Evolutionary conservation across 1,139 yeast genomes (phyloP).

Genomic region (Meyerozyma carpophila): DNA sequence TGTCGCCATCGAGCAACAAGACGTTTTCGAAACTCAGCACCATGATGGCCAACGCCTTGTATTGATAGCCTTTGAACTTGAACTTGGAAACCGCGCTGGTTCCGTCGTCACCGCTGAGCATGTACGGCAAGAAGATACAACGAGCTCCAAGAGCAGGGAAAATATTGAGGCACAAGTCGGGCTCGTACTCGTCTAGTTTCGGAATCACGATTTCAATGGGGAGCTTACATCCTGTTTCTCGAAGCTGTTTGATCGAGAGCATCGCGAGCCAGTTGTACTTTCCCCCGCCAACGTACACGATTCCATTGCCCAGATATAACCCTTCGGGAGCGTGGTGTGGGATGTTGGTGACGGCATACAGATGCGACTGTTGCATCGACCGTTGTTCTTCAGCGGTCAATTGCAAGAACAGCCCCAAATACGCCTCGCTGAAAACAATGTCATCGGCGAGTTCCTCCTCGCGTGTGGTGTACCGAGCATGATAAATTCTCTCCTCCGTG

Average conservation of each 20-base stretch:
- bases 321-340: constrained; percentile 45
- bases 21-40: constrained; percentile 75
- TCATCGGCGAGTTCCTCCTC: constrained; percentile 14
- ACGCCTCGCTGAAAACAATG: constrained; percentile 36
- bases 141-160: constrained; percentile 66
- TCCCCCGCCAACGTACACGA: constrained; percentile 82
- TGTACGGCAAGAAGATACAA: constrained; percentile 59
- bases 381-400: constrained; percentile 42
- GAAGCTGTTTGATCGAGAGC: constrained; percentile 57
- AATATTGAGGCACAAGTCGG: constrained; percentile 56
- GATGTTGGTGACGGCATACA: constrained; percentile 42
- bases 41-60: constrained; percentile 69
- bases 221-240: constrained; percentile 56
- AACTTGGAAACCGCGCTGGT: constrained; percentile 22
- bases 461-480: constrained; percentile 3
- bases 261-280: constrained; percentile 68
- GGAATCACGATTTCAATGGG: constrained; percentile 82
- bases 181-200: constrained; percentile 62
- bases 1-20: constrained; percentile 73
- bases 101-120: constrained; percentile 34
- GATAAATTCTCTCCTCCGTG: constrained; percentile 22
- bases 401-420: constrained; percentile 48
- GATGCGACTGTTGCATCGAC: constrained; percentile 49
- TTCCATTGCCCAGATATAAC: constrained; percentile 62
- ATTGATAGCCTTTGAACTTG: constrained; percentile 68